Evolutionary conservation across 1,284 basidiomycete species (phyloP).

Genomic region (Wolfiporia cocos): DNA sequence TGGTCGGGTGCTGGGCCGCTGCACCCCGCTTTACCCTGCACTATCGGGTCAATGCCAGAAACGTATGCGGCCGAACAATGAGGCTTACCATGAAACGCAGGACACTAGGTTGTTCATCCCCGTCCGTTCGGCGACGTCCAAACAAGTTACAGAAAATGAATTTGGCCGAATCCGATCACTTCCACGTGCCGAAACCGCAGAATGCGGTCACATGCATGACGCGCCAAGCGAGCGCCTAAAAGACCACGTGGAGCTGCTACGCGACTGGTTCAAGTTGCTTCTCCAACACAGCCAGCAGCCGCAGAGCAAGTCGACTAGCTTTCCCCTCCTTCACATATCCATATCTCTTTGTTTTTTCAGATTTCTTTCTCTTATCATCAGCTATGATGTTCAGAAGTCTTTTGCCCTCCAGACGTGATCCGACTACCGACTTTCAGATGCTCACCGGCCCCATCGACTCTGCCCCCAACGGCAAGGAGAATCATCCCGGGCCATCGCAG

Average conservation of each 20-base stretch:
- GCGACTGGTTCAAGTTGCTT: too few species aligned
- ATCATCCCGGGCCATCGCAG: slow-evolving; percentile 33
- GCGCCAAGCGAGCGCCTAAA: too few species aligned
- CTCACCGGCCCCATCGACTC: slow-evolving; percentile 41
- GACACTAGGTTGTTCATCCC: slow-evolving; percentile 74
- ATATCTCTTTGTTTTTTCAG: too few species aligned
- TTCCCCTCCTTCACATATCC: neutral
- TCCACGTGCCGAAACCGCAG: too few species aligned
- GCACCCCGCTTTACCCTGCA: slow-evolving; percentile 83
- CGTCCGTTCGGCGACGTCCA: too few species aligned
- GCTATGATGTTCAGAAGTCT: slow-evolving; percentile 67
- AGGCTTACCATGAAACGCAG: slow-evolving; percentile 38
- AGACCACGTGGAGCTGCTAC: too few species aligned
- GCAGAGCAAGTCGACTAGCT: slow-evolving; percentile 2
- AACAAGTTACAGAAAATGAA: too few species aligned
- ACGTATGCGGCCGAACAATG: neutral
- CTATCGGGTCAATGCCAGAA: neutral
- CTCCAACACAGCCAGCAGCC: too few species aligned
- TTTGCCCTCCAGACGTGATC: slow-evolving; percentile 55
- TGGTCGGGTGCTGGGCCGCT: slow-evolving; percentile 71
- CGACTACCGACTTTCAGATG: slow-evolving; percentile 66
- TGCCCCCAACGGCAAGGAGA: slow-evolving; percentile 54
- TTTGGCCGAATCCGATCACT: too few species aligned
- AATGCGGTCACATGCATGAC: too few species aligned
- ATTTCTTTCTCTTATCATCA: neutral